Evolutionary conservation across 345 rosid genomes (phyloP).

Genomic region (Corchorus olitorius): DNA sequence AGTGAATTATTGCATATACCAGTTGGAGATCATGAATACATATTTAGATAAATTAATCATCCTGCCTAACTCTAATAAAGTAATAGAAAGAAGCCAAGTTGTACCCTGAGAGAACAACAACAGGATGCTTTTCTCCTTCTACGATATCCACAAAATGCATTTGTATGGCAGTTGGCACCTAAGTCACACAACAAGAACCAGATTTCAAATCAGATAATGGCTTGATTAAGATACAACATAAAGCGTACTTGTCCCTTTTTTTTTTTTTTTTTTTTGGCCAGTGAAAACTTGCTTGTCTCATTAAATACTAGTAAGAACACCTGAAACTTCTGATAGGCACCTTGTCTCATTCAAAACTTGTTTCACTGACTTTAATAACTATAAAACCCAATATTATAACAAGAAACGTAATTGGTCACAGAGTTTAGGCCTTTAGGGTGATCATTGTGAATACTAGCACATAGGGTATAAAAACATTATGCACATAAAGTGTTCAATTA

Average conservation of each 20-base stretch:
- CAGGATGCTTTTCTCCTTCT: conserved; percentile 79
- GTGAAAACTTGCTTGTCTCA: not conserved
- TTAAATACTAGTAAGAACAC: conserved; percentile 1
- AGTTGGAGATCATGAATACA: not conserved
- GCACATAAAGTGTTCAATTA: not conserved
- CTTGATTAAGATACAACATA: not conserved
- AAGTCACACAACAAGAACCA: conserved; percentile 26
- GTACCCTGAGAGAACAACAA: conserved; percentile 73
- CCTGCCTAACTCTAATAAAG: conserved; percentile 5
- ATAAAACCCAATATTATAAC: not conserved
- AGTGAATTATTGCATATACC: conserved; percentile 8
- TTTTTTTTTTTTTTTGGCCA: too few relatives aligned
- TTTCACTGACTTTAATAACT: not conserved
- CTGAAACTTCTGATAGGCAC: not conserved
- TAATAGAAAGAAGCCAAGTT: conserved; percentile 25
- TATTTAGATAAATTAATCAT: not conserved
- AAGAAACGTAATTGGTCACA: not conserved
- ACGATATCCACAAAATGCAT: conserved; percentile 58
- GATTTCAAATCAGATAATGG: conserved; percentile 10
- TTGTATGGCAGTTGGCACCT: conserved; percentile 88
- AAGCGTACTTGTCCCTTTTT: too few relatives aligned
- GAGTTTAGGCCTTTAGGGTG: not conserved
- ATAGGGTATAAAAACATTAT: not conserved
- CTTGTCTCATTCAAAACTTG: not conserved
- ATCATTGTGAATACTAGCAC: not conserved